Conservation (phyloP, 2,329 filamentous ascomycete species). For the Sporothrix pallida region DNA sequence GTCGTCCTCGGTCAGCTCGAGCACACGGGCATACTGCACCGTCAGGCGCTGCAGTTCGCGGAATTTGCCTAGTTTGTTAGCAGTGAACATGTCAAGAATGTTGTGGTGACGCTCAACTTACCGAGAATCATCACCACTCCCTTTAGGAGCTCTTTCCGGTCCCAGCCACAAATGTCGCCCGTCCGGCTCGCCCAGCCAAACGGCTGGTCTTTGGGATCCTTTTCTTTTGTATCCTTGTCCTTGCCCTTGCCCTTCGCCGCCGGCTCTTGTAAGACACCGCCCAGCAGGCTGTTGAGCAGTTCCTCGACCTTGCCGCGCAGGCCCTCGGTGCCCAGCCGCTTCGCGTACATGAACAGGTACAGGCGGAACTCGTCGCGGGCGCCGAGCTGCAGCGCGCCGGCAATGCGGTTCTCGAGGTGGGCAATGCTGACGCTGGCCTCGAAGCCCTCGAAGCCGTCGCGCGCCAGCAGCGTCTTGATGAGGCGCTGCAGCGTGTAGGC, state of each 20-base stretch:
- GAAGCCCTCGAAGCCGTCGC: conserved; percentile 89
- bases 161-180: conserved; percentile 86
- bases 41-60: conserved; percentile 91
- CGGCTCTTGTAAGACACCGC: conserved; percentile 68
- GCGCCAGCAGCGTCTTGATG: conserved; percentile 84
- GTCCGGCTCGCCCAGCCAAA: conserved; percentile 68
- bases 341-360: conserved; percentile 98
- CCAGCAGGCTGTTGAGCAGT: conserved; percentile 79
- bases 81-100: neutral
- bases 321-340: conserved; percentile 89
- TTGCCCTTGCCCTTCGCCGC: conserved; percentile 48
- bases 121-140: conserved; percentile 92
- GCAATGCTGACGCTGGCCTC: conserved; percentile 91
- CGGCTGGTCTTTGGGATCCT: conserved; percentile 50
- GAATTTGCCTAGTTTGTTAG: conserved; percentile 76
- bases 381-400: conserved; percentile 82
- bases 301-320: conserved; percentile 90
- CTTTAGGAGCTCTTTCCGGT: conserved; percentile 82
- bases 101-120: conserved; percentile 49
- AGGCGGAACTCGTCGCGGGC: conserved; percentile 91
- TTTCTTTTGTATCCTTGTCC: conserved; percentile 45
- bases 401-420: conserved; percentile 92
- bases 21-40: conserved; percentile 89
- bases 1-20: conserved; percentile 65
- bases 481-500: conserved; percentile 90